Evolutionary conservation across 2,329 filamentous ascomycete species (phyloP).

Genomic region (Chlorencoelia australis): DNA sequence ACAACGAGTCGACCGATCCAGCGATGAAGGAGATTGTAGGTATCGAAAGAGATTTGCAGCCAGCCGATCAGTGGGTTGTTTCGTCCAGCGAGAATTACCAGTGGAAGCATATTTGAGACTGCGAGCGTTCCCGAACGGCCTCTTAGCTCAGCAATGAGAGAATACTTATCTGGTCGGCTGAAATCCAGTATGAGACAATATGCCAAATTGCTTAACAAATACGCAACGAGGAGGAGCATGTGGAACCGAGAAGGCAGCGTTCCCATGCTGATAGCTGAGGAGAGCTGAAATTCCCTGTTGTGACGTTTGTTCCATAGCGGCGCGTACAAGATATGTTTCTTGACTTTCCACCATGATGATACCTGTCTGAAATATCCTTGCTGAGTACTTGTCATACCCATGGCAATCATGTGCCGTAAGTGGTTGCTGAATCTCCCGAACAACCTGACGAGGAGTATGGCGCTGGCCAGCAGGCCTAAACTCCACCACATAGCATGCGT

Average conservation of each 20-base stretch:
- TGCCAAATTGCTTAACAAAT: constrained; percentile 48
- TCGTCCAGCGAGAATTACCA: constrained; percentile 78
- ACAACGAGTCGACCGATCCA: constrained; percentile 73
- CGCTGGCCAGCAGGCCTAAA: constrained; percentile 43
- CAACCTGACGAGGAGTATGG: constrained; percentile 44
- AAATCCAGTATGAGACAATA: constrained; percentile 57
- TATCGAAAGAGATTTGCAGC: constrained; percentile 86
- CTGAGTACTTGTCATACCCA: constrained; percentile 40
- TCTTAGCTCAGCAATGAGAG: constrained; percentile 70
- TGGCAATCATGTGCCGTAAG: constrained; percentile 48
- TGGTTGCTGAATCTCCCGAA: constrained; percentile 44
- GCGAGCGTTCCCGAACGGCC: constrained; percentile 78
- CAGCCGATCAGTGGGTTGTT: constrained; percentile 85
- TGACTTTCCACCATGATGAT: constrained; percentile 48
- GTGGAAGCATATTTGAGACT: constrained; percentile 82
- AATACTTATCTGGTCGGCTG: constrained; percentile 44
- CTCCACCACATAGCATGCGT: constrained; percentile 50
- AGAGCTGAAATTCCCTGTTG: constrained; percentile 56
- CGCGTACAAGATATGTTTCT: constrained; percentile 53
- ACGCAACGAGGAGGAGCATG: constrained; percentile 44
- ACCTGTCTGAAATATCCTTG: constrained; percentile 51
- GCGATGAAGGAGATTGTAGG: constrained; percentile 82
- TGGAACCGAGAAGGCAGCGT: constrained; percentile 58
- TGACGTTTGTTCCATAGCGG: constrained; percentile 56
- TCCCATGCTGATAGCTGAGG: constrained; percentile 48